Evolutionary conservation across 768 basidiomycete species (phyloP).

Genomic region (Tulasnella sp.): DNA sequence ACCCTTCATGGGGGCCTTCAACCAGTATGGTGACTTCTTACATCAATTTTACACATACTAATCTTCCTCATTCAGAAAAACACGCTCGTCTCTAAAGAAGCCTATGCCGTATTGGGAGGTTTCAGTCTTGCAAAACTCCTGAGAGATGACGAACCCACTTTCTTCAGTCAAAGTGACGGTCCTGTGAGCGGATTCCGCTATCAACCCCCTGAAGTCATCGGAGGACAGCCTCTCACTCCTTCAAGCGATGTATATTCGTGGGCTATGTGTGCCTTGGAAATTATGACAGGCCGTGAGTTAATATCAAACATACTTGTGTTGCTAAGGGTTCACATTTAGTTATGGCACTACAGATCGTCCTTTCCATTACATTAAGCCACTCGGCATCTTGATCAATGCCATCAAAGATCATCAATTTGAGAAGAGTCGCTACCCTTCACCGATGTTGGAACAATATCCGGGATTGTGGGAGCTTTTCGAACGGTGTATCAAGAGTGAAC

Average conservation of each 20-base stretch:
- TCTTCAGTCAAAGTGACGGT: too few relatives aligned
- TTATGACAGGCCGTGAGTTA: not conserved
- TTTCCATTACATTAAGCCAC: not conserved
- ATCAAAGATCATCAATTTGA: not conserved
- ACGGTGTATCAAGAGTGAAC: not conserved
- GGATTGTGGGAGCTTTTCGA: not conserved
- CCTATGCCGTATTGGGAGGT: not conserved
- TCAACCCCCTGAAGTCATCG: not conserved
- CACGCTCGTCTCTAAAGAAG: not conserved
- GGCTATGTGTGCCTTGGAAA: not conserved
- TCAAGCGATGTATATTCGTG: not conserved
- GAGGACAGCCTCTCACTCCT: not conserved
- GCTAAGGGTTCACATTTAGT: not conserved
- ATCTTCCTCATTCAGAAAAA: too few relatives aligned
- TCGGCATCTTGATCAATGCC: not conserved
- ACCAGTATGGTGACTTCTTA: too few relatives aligned
- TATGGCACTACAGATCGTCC: not conserved
- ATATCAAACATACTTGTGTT: too few relatives aligned
- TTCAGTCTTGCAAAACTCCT: not conserved
- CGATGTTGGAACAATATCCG: not conserved
- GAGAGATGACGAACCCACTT: too few relatives aligned
- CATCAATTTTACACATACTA: too few relatives aligned
- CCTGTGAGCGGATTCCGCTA: too few relatives aligned
- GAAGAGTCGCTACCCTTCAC: not conserved
- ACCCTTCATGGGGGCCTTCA: not conserved